Conservation (phyloP, 202 grass and related monocot genomes). For the Miscanthus sacchariflorus region DNA sequence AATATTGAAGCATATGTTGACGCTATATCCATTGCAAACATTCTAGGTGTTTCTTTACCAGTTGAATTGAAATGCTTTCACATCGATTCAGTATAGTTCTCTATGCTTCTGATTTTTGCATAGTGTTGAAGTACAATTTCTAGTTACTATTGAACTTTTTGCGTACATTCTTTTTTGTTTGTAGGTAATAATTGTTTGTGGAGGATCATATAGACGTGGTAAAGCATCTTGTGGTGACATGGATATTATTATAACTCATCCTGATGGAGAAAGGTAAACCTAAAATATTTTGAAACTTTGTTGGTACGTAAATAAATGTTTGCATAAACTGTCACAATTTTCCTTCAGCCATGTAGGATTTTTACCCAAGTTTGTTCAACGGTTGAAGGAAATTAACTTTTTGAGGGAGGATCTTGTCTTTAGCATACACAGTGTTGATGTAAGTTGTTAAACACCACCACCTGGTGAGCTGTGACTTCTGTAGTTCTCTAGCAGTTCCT, state of each 20-base stretch:
- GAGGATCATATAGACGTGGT: conserved; percentile 97
- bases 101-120: background rate
- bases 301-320: background rate
- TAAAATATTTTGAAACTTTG: conserved; percentile 21
- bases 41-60: conserved; percentile 12
- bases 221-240: conserved; percentile 97
- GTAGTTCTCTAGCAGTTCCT: background rate
- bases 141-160: conserved; percentile 11
- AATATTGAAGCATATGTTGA: conserved; percentile 28
- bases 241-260: conserved; percentile 93
- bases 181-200: conserved; percentile 86
- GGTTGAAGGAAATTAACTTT: conserved; percentile 85
- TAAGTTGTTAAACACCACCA: conserved; percentile 44
- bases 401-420: conserved; percentile 96
- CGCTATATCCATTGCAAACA: background rate
- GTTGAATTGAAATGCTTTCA: background rate
- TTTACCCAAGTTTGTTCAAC: conserved; percentile 77
- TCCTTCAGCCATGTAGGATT: conserved; percentile 80
- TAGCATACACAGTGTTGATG: conserved; percentile 88
- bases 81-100: background rate
- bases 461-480: conserved; percentile 5
- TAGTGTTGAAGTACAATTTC: background rate
- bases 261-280: conserved; percentile 84
- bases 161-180: conserved; percentile 44
- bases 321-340: background rate